Conservation (phyloP, 495 filamentous ascomycete genomes). For the Aspergillus coremiiformis region DNA sequence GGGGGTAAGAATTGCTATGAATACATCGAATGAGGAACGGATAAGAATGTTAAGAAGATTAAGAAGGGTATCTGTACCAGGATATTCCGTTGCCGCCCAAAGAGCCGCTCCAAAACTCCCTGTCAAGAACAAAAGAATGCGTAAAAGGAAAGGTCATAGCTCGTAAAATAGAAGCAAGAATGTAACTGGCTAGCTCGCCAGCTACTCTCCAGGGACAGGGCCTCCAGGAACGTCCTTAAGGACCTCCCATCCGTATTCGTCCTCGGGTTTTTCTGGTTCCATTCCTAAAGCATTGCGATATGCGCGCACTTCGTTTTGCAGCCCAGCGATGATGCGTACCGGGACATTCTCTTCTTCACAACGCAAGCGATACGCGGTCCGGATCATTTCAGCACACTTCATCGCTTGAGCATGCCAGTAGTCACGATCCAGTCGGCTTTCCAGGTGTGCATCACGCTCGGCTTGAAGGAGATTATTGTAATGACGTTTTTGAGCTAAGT, state of each 20-base stretch:
- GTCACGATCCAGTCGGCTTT: slow-evolving; percentile 55
- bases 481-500: slow-evolving; percentile 48
- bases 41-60: slow-evolving; percentile 5
- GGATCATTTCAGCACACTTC: slow-evolving; percentile 47
- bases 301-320: slow-evolving; percentile 50
- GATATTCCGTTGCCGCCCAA: neutral
- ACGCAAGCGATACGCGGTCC: slow-evolving; percentile 42
- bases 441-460: slow-evolving; percentile 49
- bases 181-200: neutral
- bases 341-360: slow-evolving; percentile 45
- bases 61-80: slow-evolving; percentile 4
- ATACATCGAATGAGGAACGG: neutral
- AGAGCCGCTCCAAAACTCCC: slow-evolving; percentile 4
- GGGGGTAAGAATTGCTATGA: neutral
- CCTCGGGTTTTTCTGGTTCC: slow-evolving; percentile 45
- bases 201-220: slow-evolving; percentile 7
- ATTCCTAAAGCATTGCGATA: slow-evolving; percentile 47
- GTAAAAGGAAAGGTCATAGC: neutral
- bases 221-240: slow-evolving; percentile 38
- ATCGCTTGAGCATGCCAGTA: slow-evolving; percentile 55
- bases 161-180: neutral
- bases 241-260: slow-evolving; percentile 48
- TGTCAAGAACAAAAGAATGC: neutral
- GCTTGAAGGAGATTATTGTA: slow-evolving; percentile 53
- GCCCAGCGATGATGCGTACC: slow-evolving; percentile 41